Evolutionary conservation across 75 land plant species (phyloP).

Genomic region (Chamaecyparis obtusa): DNA sequence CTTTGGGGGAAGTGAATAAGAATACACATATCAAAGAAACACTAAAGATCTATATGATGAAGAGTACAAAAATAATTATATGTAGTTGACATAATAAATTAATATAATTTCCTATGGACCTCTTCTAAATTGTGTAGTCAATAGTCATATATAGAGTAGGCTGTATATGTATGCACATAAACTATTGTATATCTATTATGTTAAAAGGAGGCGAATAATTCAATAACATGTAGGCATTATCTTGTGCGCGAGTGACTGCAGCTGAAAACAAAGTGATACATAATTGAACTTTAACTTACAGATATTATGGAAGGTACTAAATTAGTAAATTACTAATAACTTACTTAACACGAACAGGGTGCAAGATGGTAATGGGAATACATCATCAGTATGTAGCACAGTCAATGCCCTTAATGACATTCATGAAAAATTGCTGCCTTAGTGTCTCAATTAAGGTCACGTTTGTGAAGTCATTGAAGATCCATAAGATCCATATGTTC

Average conservation of each 20-base stretch:
- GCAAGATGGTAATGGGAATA: background rate
- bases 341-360: background rate
- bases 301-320: background rate
- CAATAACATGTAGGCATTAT: background rate
- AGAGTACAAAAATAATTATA: too few relatives aligned
- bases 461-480: background rate
- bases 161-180: background rate
- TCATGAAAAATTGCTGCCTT: background rate
- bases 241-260: background rate
- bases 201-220: background rate
- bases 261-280: background rate
- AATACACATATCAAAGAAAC: background rate
- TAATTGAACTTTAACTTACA: background rate
- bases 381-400: background rate
- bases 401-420: background rate
- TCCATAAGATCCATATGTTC: conserved; percentile 11
- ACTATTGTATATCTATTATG: background rate
- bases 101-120: too few relatives aligned
- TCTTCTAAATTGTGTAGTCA: background rate
- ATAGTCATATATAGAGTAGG: background rate
- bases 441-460: background rate
- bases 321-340: background rate
- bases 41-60: background rate
- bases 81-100: background rate
- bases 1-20: background rate